Base-by-base conservation (phyloP, 2,329 filamentous ascomycete genomes). In the Diaporthe destruens region DNA sequence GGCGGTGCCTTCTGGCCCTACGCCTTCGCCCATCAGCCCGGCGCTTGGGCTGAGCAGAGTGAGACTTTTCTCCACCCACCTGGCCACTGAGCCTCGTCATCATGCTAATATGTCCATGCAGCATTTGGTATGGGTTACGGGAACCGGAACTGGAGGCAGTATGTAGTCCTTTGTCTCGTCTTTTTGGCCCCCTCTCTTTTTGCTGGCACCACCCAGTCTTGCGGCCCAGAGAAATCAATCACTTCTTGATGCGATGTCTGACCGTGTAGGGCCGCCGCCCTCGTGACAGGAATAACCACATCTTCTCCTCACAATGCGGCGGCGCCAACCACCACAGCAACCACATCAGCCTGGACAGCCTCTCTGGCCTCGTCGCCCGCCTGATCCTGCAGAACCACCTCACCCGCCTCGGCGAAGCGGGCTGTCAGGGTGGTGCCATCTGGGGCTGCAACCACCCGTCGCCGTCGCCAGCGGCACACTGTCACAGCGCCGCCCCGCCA, bases 371-470 rank as follows among this genome's bases (percentile, higher is more conserved):
- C 32, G 59, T 74, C 69, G 66, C 69, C 39, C 72, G 69, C 7
- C 72, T 74, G 49, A 74, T 74, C 63, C 56, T 74, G 29, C 72
- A 74, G 56, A 66, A 69, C 69, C 69, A 69, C 39, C 72, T 74
- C 36, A 69, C 55, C 49, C 72, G 63, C 29, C 63, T 72, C 36
- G 61, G 69, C 18, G 72, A 67, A 16, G 56, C 59, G 32, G 69
- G 69, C 61, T 61, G 51, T 42, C 56, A 34, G 54, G 69, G 72
- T 16, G 61, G 69, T 32, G 72, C 69, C 20, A 65, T 74, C 34
- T 74, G 63, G 54, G 69, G 72, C 3, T 74, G 69, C 56, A 61
- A 23, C 36, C 14, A 32, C 18, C 42, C 68, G 6, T 14, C 59
- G 8, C 12, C 55, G 9, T 29, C 56, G 7, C 20, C 66, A 9